Evolutionary conservation across 345 rosid genomes (phyloP), one percentile per base, ranked within the genome.

Genomic region (Moricandia arvensis): DNA sequence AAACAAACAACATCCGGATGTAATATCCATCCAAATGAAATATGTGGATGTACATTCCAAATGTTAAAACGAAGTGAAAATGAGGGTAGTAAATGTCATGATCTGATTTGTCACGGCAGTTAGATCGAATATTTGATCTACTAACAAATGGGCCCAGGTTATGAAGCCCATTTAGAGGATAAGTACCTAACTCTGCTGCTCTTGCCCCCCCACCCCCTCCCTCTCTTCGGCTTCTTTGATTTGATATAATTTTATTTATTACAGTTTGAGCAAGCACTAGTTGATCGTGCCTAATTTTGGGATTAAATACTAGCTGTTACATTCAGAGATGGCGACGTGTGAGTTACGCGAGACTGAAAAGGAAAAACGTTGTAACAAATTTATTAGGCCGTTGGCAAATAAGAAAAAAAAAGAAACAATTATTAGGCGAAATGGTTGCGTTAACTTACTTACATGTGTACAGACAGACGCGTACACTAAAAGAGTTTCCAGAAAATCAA

Each of bases 331-430:
- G 54, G 62, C 53, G 63, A 73, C 63, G 59, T 63, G 8, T 53
- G 76, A 63, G 54, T 63, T 53, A 63, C 63, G 57, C 54, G 43
- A 73, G 13, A 63, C 43, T 35, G 9, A 5, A 18, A 71, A 59
- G 6, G 8, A 7, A 13, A 17, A 62, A 51, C 17, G 33, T 34
- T 24, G 7, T 1, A 18, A 24, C 27, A 35, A 7, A 26, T 26
- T 37, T 15, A 26, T 63, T 35, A 37, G 15, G 63, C 49, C 68
- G 69, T 62, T 63, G 53, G 33, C 17, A 24, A 24, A 12, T 5
- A 3, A 10, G 1, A 30, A 4, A 1, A 7, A 33, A 38, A 51
- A 3, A 6, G 17, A 49, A 21, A 62, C 62, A 69, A 63, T 51
- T 2, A 41, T 58, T 18, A 58, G 29, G 47, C 65, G 3, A 55